Conservation (phyloP, 805 yeast genomes). For the Candida methanosorbosa region DNA sequence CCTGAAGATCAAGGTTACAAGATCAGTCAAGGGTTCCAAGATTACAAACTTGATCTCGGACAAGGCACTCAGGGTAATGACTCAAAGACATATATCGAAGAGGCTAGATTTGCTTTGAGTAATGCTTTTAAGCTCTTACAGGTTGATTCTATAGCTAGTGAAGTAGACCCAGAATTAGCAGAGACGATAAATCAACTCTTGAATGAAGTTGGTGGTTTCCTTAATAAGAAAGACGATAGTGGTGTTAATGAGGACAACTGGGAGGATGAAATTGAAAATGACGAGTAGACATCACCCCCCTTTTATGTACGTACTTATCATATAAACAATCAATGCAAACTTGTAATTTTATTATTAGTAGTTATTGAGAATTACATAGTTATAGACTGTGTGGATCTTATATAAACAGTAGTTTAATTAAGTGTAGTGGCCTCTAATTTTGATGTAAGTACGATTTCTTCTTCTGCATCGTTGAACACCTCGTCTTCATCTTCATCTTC, state of each 20-base stretch:
- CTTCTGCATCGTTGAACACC: slow-evolving; percentile 65
- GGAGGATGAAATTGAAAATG: slow-evolving; percentile 43
- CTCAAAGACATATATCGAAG: slow-evolving; percentile 23
- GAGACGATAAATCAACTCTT: slow-evolving; percentile 45
- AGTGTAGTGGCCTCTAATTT: no score
- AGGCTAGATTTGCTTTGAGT: slow-evolving; percentile 33
- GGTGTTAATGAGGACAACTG: slow-evolving; percentile 36
- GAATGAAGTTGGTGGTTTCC: slow-evolving; percentile 50
- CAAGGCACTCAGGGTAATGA: slow-evolving; percentile 19
- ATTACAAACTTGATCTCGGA: slow-evolving; percentile 19
- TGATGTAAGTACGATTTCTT: no score
- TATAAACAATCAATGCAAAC: no score
- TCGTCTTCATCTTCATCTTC: slow-evolving; percentile 83
- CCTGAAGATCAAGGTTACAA: slow-evolving; percentile 8
- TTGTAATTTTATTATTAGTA: no score
- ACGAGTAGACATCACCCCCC: slow-evolving; percentile 13
- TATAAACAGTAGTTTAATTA: no score
- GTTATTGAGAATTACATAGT: no score
- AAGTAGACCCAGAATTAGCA: slow-evolving; percentile 48
- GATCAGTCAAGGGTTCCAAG: slow-evolving; percentile 32
- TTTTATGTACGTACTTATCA: no score
- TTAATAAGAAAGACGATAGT: slow-evolving; percentile 26
- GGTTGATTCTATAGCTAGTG: slow-evolving; percentile 28
- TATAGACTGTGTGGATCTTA: no score
- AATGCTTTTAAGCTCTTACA: slow-evolving; percentile 26